phyloP scores from a whole-genome alignment of 768 basidiomycete genomes.

The Galerina marginata region DNA sequence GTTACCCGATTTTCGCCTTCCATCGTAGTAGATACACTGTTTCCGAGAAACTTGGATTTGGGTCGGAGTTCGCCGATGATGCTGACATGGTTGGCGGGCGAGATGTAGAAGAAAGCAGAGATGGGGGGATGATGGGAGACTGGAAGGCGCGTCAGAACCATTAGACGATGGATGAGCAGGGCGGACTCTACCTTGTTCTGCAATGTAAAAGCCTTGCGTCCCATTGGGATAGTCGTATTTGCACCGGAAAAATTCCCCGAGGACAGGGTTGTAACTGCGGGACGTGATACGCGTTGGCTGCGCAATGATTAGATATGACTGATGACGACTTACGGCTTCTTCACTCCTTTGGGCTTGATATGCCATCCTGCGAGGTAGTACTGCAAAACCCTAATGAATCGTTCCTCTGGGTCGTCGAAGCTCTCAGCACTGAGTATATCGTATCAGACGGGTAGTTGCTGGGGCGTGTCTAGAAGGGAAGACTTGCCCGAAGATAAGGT shows the following conservation, averaged over 20 bases:
- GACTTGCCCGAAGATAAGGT: conserved; percentile 92
- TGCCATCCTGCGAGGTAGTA: conserved; percentile 99
- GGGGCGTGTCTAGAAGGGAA: not conserved
- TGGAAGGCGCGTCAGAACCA: conserved; percentile 32
- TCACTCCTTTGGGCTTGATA: conserved; percentile 98
- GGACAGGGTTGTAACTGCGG: conserved; percentile 89
- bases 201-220: conserved; percentile 92
- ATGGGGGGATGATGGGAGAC: conserved; percentile 96
- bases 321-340: conserved; percentile 83
- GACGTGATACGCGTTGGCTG: conserved; percentile 6
- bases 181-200: conserved; percentile 78
- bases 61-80: conserved; percentile 95
- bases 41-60: conserved; percentile 95
- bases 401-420: conserved; percentile 83
- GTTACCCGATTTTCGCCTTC: conserved; percentile 93
- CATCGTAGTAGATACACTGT: conserved; percentile 95
- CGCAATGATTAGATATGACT: conserved; percentile 9
- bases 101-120: conserved; percentile 95
- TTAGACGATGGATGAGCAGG: conserved; percentile 1
- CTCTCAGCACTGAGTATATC: conserved; percentile 66
- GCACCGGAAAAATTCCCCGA: conserved; percentile 98
- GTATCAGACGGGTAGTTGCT: conserved; percentile 5
- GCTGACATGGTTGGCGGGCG: conserved; percentile 84
- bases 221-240: conserved; percentile 91
- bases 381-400: conserved; percentile 88